Conservation (phyloP, 1,139 yeast genomes). For the Yamadazyma membranifaciens region DNA sequence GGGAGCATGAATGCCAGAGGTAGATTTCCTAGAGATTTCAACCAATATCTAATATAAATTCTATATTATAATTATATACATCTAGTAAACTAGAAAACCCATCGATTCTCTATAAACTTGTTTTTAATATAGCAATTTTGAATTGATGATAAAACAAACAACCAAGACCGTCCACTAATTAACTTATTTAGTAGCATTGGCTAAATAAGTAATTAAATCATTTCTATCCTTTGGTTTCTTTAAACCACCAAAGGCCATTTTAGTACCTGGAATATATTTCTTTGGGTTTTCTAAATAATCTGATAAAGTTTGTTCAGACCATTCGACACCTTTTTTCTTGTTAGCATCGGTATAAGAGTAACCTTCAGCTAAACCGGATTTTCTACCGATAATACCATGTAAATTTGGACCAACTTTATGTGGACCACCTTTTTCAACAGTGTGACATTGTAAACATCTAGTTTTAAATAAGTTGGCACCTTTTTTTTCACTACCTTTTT, state of each 20-base stretch:
- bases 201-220: constrained; percentile 90
- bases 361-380: constrained; percentile 89
- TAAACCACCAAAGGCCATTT: constrained; percentile 99
- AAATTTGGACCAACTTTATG: constrained; percentile 99
- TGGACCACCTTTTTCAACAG: constrained; percentile 93
- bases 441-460: constrained; percentile 99
- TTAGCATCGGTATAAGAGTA: constrained; percentile 97
- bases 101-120: too few relatives aligned
- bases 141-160: too few relatives aligned
- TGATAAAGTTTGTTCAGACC: constrained; percentile 87
- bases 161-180: not conserved
- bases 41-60: constrained; percentile 3
- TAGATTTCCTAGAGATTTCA: not conserved
- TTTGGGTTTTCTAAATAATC: constrained; percentile 99
- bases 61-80: constrained; percentile 7
- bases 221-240: constrained; percentile 99
- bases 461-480: constrained; percentile 99
- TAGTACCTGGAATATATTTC: constrained; percentile 99
- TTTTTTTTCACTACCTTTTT: constrained; percentile 86
- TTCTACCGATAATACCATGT: constrained; percentile 91
- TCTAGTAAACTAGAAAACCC: too few relatives aligned
- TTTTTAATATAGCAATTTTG: too few relatives aligned
- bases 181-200: constrained; percentile 65
- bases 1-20: too few relatives aligned
- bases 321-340: constrained; percentile 89